A percentile compares a stretch with the other conserved stretches of the same genome.
Evolutionary conservation across 345 rosid genomes (phyloP).

Genomic region (Turnera subulata): DNA sequence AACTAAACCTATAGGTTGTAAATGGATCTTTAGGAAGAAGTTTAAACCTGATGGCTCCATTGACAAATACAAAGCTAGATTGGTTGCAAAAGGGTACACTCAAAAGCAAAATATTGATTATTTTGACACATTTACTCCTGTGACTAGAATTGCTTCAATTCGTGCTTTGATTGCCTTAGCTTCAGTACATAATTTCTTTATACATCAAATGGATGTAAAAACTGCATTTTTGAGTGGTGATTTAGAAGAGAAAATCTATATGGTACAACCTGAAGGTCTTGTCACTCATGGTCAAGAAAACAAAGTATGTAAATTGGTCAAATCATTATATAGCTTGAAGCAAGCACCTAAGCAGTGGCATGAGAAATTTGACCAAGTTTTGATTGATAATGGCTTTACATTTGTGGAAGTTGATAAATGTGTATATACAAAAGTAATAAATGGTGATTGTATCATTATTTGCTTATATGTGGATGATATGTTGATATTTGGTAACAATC

Average conservation of each 20-base stretch:
- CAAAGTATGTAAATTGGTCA: constrained; percentile 2
- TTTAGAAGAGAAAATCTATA: background rate
- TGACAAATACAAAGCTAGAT: constrained; percentile 2
- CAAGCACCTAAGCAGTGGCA: too few species aligned
- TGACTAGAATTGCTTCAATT: background rate
- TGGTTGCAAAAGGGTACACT: background rate
- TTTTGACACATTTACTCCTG: background rate
- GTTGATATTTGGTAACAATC: background rate
- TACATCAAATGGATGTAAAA: constrained; percentile 4
- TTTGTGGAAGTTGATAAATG: background rate
- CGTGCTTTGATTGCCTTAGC: background rate
- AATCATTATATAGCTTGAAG: background rate
- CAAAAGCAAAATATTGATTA: background rate
- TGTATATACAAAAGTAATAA: too few species aligned
- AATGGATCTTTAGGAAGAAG: constrained; percentile 1
- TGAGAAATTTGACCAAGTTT: background rate
- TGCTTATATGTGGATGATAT: constrained; percentile 9
- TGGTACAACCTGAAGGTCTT: too few species aligned
- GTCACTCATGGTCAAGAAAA: background rate
- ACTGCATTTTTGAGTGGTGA: background rate
- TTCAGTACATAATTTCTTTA: background rate
- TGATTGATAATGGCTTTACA: background rate
- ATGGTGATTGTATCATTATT: background rate
- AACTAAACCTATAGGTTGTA: background rate
- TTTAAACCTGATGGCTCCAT: background rate